Base-by-base conservation (phyloP, 1,284 basidiomycete genomes). In the Fomitopsis palustris region DNA sequence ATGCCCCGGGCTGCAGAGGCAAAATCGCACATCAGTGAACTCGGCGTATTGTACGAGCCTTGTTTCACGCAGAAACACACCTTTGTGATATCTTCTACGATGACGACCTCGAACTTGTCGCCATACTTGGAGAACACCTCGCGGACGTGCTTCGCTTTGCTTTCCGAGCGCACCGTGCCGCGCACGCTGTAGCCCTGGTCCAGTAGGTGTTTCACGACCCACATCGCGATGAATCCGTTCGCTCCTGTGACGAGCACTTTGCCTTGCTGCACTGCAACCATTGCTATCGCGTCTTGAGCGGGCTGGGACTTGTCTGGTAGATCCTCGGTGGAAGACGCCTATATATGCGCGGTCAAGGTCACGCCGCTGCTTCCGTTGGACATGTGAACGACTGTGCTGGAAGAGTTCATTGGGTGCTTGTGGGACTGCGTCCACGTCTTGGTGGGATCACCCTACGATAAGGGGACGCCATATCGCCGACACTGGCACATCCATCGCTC, bases 11-110 rank as follows among this genome's bases (percentile, higher is more conserved):
- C 72, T 74, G 47, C 14, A 29, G n/a, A n/a, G n/a, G n/a, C n/a
- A n/a, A 12, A 23, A 12, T 14, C 4, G 17, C 16, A 47, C 10
- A 12, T 12, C 35, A 37, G 2, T 47, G 1, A 47, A 25, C 12
- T 7, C n/a, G 6, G 10, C 10, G 3, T 12, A n/a, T 2, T 27
- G 4, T 23, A 21, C 45, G 29, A 12, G 43, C 23, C 23, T 12
- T 10, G 23, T 4, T 3, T 4, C 10, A 10, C 4, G 19, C 5
- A 25, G 9, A 4, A 9, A 59, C 73, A 52, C 52, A 82, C 79
- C 74, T 79, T 71, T 10, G 77, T 80, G 65, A 86, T 82, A 68
- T 87, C 85, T 45, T 79, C 74, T 1, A 85, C 83, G 41, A 84
- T 74, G 37, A 78, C 78, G 66, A 79, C 70, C 62, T 81, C 78